Base-by-base conservation (phyloP, 345 rosid genomes). In the Eucalyptus erythrocorys region DNA sequence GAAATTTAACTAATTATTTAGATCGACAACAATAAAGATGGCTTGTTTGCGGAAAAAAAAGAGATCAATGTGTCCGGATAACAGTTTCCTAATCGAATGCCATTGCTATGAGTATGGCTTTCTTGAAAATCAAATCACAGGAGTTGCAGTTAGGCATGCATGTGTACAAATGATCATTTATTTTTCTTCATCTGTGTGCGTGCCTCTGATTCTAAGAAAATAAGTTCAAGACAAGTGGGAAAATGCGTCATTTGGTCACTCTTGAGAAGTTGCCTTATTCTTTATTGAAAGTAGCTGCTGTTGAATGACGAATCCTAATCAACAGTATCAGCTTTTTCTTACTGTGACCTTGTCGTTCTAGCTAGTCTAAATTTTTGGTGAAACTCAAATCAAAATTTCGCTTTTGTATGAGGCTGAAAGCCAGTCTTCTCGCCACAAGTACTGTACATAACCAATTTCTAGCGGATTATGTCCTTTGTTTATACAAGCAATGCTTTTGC, bases 1-100 rank as follows among this genome's bases (percentile, higher is more conserved):
- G 32, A 59, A 59, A 26, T 59, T 59, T 59, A 27, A 59, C 4
- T 59, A 59, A 59, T 26, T 59, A 26, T 59, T 27, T 22, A 24
- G 0, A 3, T 3, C 66, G 0, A 55, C 61, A 4, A 22, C 22
- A 59, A 27, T 59, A 26, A 59, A 27, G 0, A 0, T 59, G 66
- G 66, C n/a, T 26, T 59, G 32, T 59, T 27, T 26, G n/a, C 0
- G 66, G 32, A 50, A 59, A 59, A 59, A 27, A 6, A 12, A 26
- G 27, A 22, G 27, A 22, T 55, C 7, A 59, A 27, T 27, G 8
- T 61, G 32, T 61, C 68, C 7, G 16, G 34, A 59, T 0, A 59
- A 59, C 68, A 30, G 68, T 27, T 59, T 59, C 68, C 68, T 61
- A 13, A 61, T 61, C 13, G 68, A 0, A 27, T 61, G 26, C 68